Evolutionary conservation across 805 yeast genomes (phyloP), one percentile per base, ranked within the genome.

Genomic region (Komagataella phaffii): DNA sequence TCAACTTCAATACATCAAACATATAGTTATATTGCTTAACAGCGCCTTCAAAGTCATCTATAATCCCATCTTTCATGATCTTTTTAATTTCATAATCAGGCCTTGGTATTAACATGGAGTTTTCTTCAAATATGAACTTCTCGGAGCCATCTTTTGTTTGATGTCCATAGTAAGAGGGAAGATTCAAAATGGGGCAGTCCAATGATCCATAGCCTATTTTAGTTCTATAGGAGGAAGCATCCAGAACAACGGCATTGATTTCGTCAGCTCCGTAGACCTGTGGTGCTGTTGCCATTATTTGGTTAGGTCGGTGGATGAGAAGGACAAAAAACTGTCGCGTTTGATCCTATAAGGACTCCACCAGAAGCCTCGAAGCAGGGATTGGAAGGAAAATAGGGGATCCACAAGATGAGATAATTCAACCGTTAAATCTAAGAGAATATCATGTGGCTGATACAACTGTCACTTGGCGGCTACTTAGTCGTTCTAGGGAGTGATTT

Each of bases 131-230:
- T 7, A 60, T 48, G 43, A 51, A 53, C 48, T 52, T 54, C 7
- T 50, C 56, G 61, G 59, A 58, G 44, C 55, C 57, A 4, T 49
- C 52, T 8, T 48, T 56, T 49, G 48, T 52, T 24, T 52, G 53
- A 52, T 58, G 58, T 7, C 81, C 85, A 60, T 79, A 88, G 54
- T 65, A 75, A 0, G 96, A 85, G 2, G 96, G 93, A 10, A 83
- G 64, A 21, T 85, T 78, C 3, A 81, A 69, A 56, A 83, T 78
- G 10, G 99, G 99, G 51, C 79, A 75, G 62, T 90, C 96, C 53
- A 88, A 91, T 8, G 98, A 98, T 3, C 97, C 90, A 65, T 79
- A 89, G 1, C 99, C 99, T 17, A 84, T 80, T 51, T 91, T 80
- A 6, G 96, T 88, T 54, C 80, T 70, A 55, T 74, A 80, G 8